These are phyloP conservation scores for Schoenoplectus triqueter DNA, from an alignment of 202 grass and related monocot species.

Conservation along the genomic window DNA sequence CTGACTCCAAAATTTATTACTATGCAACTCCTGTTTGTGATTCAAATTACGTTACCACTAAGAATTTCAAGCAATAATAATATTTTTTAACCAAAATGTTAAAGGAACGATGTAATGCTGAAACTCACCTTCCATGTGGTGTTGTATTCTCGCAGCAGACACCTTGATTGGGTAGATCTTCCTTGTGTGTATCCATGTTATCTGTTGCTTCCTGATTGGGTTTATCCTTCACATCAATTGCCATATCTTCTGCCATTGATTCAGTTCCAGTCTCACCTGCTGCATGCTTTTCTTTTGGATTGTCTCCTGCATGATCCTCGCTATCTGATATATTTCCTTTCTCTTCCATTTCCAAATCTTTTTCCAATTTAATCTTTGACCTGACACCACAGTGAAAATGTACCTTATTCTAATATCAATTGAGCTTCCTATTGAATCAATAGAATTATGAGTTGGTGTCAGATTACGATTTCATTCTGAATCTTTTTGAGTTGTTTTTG, in stretches of 20 bases:
- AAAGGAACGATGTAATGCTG: not conserved
- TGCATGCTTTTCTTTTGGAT: not conserved
- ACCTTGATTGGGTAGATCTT: not conserved
- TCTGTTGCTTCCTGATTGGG: not conserved
- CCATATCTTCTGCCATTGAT: not conserved
- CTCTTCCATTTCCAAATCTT: not conserved
- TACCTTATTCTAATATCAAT: not conserved
- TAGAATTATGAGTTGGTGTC: not conserved
- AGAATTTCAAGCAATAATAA: not conserved
- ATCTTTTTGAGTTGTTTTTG: no score
- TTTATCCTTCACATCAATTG: not conserved
- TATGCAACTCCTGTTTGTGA: not conserved
- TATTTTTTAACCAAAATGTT: no score
- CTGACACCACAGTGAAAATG: conserved; percentile 8
- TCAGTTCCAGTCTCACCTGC: not conserved
- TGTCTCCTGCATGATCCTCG: not conserved
- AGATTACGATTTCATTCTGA: no score
- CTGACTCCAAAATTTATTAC: not conserved
- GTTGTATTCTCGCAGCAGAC: not conserved
- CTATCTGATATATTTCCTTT: not conserved
- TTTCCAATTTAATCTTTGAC: not conserved
- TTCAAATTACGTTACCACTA: not conserved
- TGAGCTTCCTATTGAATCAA: not conserved
- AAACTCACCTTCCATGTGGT: not conserved
- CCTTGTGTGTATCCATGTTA: not conserved